Evolutionary conservation across 768 basidiomycete genomes (phyloP), one percentile per base, ranked within the genome.

Genomic region (Xanthoconium stramineum): DNA sequence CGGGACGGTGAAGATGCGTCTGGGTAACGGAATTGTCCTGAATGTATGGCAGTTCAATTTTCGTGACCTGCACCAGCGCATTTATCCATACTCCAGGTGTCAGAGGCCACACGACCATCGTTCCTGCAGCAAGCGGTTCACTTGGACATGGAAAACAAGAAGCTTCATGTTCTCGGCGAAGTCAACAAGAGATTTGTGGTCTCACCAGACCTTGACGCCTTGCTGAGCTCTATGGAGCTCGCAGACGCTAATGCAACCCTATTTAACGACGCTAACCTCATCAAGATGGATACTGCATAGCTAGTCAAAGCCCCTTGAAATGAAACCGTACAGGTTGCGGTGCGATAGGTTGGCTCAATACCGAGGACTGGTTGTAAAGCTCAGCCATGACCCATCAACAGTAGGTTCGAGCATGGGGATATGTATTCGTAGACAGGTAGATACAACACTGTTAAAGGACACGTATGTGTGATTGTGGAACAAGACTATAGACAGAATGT

Each of bases 61-160:
- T 50, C 24, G 5, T 38, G 47, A 37, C 20, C 6, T 17, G 6
- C 36, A 29, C 51, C 53, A 6, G 65, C 13, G 7, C 29, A 9
- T 49, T 38, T 30, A 51, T 43, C 4, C 24, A 24, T 24, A 24
- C 24, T 36, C 64, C 91, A 68, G 94, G 86, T 96, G 33, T 83
- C 81, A 17, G 84, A 88, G 11, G 91, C 87, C 9, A 92, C 90
- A 2, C 88, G 88, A 53, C 84, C 92, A 2, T 89, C 91, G 0
- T 96, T 96, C 70, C 79, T 95, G 3, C 91, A 95, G 68, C 92
- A 96, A 53, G 88, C 89, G 7, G 86, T 91, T 19, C 80, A 86
- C 62, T 66, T 96, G 30, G 86, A 96, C 67, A 65, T 73, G 50
- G 72, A 72, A 38, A 73, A 77, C 19, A 88, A 87, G 63, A 76